Evolutionary conservation across 192 early-diverging fungal genomes (phyloP).

Genomic region (Globomyces pollinis-pini): DNA sequence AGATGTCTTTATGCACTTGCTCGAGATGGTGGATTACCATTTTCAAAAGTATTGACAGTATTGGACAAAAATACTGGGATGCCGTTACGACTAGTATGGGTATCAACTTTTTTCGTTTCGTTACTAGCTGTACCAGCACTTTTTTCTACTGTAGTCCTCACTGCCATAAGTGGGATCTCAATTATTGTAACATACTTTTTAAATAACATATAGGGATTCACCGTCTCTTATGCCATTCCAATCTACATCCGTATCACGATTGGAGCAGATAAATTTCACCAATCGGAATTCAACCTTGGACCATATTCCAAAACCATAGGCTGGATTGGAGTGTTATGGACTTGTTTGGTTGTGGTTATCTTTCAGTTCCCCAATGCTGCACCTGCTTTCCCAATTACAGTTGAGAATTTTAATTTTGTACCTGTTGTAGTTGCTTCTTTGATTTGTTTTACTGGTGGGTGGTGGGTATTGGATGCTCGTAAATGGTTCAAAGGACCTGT

Average conservation of each 20-base stretch:
- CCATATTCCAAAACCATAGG: slow-evolving; percentile 21
- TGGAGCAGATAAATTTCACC: slow-evolving; percentile 20
- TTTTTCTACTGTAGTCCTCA: slow-evolving; percentile 29
- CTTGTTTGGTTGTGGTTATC: slow-evolving; percentile 18
- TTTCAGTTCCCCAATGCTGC: slow-evolving; percentile 23
- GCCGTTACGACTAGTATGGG: slow-evolving; percentile 37
- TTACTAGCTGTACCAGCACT: slow-evolving; percentile 32
- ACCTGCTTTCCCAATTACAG: slow-evolving; percentile 18
- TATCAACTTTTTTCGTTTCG: slow-evolving; percentile 24
- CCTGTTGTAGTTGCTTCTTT: slow-evolving; percentile 24
- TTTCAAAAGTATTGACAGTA: slow-evolving; percentile 20
- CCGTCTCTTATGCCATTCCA: slow-evolving; percentile 36
- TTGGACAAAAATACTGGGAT: slow-evolving; percentile 27
- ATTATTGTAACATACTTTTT: too few species aligned
- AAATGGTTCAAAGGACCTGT: slow-evolving; percentile 36
- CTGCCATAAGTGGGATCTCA: slow-evolving; percentile 21
- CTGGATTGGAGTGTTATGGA: slow-evolving; percentile 28
- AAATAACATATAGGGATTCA: too few species aligned
- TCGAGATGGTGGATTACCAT: slow-evolving; percentile 39
- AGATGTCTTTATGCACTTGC: slow-evolving; percentile 44
- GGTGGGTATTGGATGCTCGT: slow-evolving; percentile 24
- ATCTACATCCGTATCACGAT: slow-evolving; percentile 32
- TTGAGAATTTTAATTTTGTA: slow-evolving; percentile 27
- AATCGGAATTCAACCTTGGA: slow-evolving; percentile 33
- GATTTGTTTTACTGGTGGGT: slow-evolving; percentile 20